Percentiles rank a stretch among this genome's conserved stretches.
phyloP scores from a whole-genome alignment of 768 basidiomycete genomes.

The Strobilomyces confusus region DNA sequence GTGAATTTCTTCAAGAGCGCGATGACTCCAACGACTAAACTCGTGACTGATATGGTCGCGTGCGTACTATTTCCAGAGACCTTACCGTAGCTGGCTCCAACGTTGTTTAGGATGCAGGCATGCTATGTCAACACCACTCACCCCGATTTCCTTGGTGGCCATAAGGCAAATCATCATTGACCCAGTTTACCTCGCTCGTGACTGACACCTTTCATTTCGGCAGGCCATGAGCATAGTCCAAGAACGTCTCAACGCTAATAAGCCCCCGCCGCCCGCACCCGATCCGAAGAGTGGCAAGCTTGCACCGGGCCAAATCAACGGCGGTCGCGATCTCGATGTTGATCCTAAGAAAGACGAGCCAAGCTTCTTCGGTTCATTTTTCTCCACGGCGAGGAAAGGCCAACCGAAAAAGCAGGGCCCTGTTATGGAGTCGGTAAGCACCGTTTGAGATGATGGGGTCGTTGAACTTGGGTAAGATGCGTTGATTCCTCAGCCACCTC shows the following conservation, averaged over 20 bases:
- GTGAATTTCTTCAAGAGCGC: constrained; percentile 95
- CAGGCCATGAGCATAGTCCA: constrained; percentile 87
- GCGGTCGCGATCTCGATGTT: constrained; percentile 91
- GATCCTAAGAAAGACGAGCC: constrained; percentile 85
- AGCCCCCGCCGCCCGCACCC: constrained; percentile 49
- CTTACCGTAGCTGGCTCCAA: neutral
- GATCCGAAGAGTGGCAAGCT: constrained; percentile 74
- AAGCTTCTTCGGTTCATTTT: constrained; percentile 96
- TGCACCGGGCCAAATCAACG: constrained; percentile 46
- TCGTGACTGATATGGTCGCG: constrained; percentile 90
- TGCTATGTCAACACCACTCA: constrained; percentile 99
- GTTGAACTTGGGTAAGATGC: constrained; percentile 4
- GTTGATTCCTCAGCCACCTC: constrained; percentile 56
- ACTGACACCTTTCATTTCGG: constrained; percentile 3
- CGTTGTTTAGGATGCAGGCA: constrained; percentile 78
- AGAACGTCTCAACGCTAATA: constrained; percentile 78
- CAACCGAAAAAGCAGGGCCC: constrained; percentile 60
- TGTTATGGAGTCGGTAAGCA: constrained; percentile 53
- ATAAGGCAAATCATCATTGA: constrained; percentile 51
- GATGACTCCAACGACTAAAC: constrained; percentile 93
- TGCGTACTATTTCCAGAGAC: constrained; percentile 38
- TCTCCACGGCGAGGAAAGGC: constrained; percentile 61
- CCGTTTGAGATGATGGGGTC: constrained; percentile 5
- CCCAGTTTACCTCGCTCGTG: neutral
- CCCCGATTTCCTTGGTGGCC: constrained; percentile 96